A percentile compares a stretch with the other conserved stretches of the same genome.
These are phyloP conservation scores for Hevea brasiliensis DNA, from an alignment of 345 rosid species.

Conservation along the genomic window DNA sequence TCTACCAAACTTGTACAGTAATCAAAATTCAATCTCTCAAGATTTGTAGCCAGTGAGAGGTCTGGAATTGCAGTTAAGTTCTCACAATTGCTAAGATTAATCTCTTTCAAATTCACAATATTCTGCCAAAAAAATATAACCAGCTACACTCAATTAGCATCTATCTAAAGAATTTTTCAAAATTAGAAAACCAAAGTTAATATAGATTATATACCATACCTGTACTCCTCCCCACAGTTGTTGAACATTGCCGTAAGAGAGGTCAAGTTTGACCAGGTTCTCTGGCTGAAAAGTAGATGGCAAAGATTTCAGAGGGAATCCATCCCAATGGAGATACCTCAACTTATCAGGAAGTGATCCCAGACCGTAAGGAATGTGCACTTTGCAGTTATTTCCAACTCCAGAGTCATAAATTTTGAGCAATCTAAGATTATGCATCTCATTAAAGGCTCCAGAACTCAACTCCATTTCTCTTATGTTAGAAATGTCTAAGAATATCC, in stretches of 20 bases:
- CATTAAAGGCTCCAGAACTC: neutral
- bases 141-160: neutral
- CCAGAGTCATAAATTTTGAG: neutral
- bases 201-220: neutral
- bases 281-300: neutral
- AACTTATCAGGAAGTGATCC: neutral
- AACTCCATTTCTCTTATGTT: too few relatives aligned
- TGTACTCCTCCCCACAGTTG: neutral
- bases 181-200: too few relatives aligned
- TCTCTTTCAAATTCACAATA: conserved; percentile 7
- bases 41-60: neutral
- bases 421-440: neutral
- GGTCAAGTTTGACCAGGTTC: neutral
- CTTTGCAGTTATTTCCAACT: neutral
- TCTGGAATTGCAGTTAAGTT: neutral
- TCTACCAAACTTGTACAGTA: neutral
- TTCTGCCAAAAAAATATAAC: neutral
- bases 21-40: conserved; percentile 4
- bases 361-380: neutral
- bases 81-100: conserved; percentile 1
- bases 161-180: too few relatives aligned
- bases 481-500: neutral
- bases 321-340: neutral
- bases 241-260: neutral
- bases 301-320: neutral